Evolutionary conservation across 441 rosid genomes (phyloP), one percentile per base, ranked within the genome.

Genomic region (Kokia cookei): DNA sequence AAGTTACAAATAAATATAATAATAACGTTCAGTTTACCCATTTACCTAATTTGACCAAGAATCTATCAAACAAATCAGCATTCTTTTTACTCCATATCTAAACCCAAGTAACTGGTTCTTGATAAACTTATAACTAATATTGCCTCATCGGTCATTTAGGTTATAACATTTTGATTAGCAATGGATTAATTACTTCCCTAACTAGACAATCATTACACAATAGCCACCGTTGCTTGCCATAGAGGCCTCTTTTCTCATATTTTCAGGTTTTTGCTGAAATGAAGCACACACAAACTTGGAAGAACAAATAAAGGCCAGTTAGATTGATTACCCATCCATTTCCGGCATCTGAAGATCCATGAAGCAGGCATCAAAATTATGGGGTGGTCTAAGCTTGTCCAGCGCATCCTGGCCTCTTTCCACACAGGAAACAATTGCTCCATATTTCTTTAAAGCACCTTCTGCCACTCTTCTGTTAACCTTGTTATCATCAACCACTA

Each of bases 321-420:
- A 17, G 51, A 79, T 37, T 72, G 27, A 69, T 77, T 88, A 96
- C 99, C 98, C 99, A 42, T 96, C 97, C 91, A 93, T 89, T 84
- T 90, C 99, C n/a, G 99, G 99, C 99, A 95, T 95, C 73, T 93
- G 96, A 80, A 91, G 85, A 80, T 95, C 99, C 98, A 95, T 95
- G 83, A 95, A 92, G 86, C 99, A 95, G 58, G 97, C 97, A 75
- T 92, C 91, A 35, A 95, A 93, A 43, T 75, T 75, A 76, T 95
- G 99, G 43, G 98, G 97, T 26, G 94, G 99, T 67, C 80, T 82
- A 69, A 96, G 97, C 86, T 79, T 80, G 73, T 75, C 80, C 58
- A 95, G 58, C 27, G 98, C 93, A 79, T 84, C 85, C 73, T 78
- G 89, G 74, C 98, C 99, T 67, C 95, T 87, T 61, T 85, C 94